Base-by-base conservation (phyloP, 2,329 filamentous ascomycete species). In the Tolypocladium capitatum region DNA sequence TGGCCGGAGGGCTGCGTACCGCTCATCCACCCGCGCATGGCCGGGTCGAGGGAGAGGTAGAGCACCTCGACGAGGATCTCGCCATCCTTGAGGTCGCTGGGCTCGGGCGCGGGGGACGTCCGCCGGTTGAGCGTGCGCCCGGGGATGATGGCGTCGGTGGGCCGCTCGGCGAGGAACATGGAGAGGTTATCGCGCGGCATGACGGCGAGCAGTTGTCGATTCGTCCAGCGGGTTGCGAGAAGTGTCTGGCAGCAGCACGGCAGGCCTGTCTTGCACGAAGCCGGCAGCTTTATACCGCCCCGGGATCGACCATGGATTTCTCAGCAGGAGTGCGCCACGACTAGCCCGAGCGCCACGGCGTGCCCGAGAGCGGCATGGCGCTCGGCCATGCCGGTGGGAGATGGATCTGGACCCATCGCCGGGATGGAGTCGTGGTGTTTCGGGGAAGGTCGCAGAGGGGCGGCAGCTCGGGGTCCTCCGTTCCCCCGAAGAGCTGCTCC, bases 1-100 rank as follows among this genome's bases (percentile, higher is more conserved):
- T n/a, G n/a, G n/a, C n/a, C n/a, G n/a, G n/a, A n/a, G n/a, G 24
- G 24, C 24, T 24, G 24, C 27, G 31, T 54, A 76, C 73, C 73
- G 52, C 76, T 83, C 20, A 88, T 64, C 81, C 81, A 86, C 49
- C 78, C 78, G 56, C 84, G 75, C 83, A 86, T 86, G n/a, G 83
- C 82, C 1, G 84, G 83, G 63, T 87, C 84, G 35, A 87, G 70
- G 10, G 79, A 82, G 41, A 86, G 70, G 58, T 86, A 86, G 50
- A 83, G 63, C 1, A 63, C 61, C 61, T 78, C 74, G 41, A 78
- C 63, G 45, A 87, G 71, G 48, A 86, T 69, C 58, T 86, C 67
- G 53, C 81, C 81, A 68, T 80, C 74, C 60, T 81, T 73, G 38
- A 84, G 69, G 51, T 76, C 69, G 31, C 65, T 64, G 20, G 70